Base-by-base conservation (phyloP, 768 basidiomycete species). In the Phylloporus rhodoxanthus region DNA sequence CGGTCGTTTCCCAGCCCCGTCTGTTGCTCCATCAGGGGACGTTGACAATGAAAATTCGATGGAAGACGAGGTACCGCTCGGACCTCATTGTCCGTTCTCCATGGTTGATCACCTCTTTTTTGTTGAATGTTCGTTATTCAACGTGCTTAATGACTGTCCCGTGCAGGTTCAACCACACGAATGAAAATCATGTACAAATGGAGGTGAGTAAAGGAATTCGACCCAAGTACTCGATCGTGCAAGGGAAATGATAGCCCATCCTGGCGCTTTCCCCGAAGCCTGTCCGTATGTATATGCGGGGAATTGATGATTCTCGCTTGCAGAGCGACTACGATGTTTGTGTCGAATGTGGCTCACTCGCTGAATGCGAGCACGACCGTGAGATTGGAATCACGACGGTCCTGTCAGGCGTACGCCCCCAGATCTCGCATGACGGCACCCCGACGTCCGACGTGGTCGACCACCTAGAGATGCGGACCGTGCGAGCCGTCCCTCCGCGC, bases 281-380 rank as follows among this genome's bases (percentile, higher is more conserved):
- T 7, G 9, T 17, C 10, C 41, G 41, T 42, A 51, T 42, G 26
- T 43, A 17, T 42, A 26, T 13, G 23, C 46, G 40, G 43, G 26
- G 39, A 32, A 56, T 46, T 58, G 47, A 59, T 44, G 52, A 10
- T 25, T 47, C 29, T 39, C 19, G 36, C 50, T 52, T 59, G 44
- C 64, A 88, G 83, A 82, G 76, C 43, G 87, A 91, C 52, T 83
- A 77, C 61, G 73, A 80, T 61, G 89, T 91, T 15, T 91, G 89
- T 58, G 61, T 74, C 5, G 73, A 73, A 50, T 91, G 89, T 61
- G 89, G 89, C 21, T 80, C 82, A 2, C 62, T 87, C 13, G 59
- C 68, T 8, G 78, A 83, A 62, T 91, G 89, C 56, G 58, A 64
- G n/a, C 89, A 91, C 60, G 89, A 82, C 53, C 67, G 63, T 25